Evolutionary conservation across 345 rosid genomes (phyloP), one percentile per base, ranked within the genome.

Genomic region (Pseudoturritis turrita): DNA sequence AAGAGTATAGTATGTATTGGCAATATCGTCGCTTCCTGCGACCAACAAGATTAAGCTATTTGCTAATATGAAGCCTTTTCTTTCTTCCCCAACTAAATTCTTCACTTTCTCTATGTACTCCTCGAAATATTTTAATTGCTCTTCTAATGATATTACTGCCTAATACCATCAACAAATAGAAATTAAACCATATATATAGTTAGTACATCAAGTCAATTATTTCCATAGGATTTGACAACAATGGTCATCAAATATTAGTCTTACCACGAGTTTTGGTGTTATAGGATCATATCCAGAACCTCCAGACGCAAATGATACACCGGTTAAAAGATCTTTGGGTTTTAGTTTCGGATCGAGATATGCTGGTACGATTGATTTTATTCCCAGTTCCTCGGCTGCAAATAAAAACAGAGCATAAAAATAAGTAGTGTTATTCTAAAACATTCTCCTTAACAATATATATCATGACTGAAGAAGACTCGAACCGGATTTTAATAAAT

Each of bases 301-400:
- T 15, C 96, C 90, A 0, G 96, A 84, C 46, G 96, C 98, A 65
- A 92, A 92, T 72, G 81, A 69, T 5, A 88, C 98, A 15, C 98
- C 98, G 0, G 96, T 88, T 64, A 82, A 43, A 13, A 89, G 82
- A 80, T 92, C 90, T 37, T 70, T n/a, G 3, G 84, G 67, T 61
- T 41, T 67, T 41, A 92, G 26, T 3, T 73, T 63, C 33, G 85
- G 86, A 45, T 84, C 89, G 17, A 85, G 51, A 68, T 92, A 89
- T 47, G 96, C 85, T 4, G 96, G 95, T 22, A 92, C 55, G 0
- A n/a, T 10, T 13, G 55, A 79, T 63, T 86, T 88, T 17, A 92
- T 68, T 77, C 98, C 98, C 13, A 89, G 2, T 72, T 83, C 87
- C 65, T 81, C 83, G 2, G 90, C 97, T 91, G 83, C 49, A 77